Base-by-base conservation (phyloP, 768 basidiomycete genomes). In the Cystofilobasidium ferigula region DNA sequence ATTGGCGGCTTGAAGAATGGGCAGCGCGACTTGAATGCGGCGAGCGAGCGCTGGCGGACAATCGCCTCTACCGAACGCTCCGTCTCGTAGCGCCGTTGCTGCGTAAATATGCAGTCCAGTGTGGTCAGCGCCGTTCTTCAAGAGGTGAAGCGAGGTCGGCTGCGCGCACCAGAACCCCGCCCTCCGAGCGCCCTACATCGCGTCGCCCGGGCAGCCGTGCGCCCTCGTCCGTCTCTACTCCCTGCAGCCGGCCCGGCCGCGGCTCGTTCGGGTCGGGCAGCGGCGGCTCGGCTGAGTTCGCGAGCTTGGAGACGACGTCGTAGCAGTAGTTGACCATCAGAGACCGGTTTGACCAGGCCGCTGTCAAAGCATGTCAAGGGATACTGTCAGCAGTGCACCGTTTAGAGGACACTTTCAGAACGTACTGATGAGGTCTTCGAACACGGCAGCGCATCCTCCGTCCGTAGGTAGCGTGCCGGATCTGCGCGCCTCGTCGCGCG, bases 1-100 rank as follows among this genome's bases (percentile, higher is more conserved):
- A 28, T 26, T 5, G 51, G 51, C 14, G 51, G 51, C 28, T 22
- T 12, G 30, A 54, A 54, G 51, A 54, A 54, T 5, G 51, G 51
- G 20, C 51, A 54, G 28, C 51, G 51, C 18, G 28, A 30, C 51
- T 54, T 28, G 51, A 54, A 54, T 14, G 51, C 51, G 51, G 10
- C 20, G 22, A 65, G 43, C 24, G 58, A 61, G 13, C 65, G 51
- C 32, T 67, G 36, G 14, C 65, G 48, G 32, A 67, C 65, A 26
- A 67, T 67, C 16, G 60, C 54, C 48, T 67, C 65, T 16, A 67
- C 65, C 18, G 65, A 56, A 10, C 51, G 32, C 30, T 67, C 65
- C 6, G 60, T 62, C 16, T 32, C 59, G 28, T 67, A 67, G 1
- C 65, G 38, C 10, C 60, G 65, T 56, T 61, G 51, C 65, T 67